phyloP scores from a whole-genome alignment of 768 basidiomycete species.

The Lentinula aciculospora region DNA sequence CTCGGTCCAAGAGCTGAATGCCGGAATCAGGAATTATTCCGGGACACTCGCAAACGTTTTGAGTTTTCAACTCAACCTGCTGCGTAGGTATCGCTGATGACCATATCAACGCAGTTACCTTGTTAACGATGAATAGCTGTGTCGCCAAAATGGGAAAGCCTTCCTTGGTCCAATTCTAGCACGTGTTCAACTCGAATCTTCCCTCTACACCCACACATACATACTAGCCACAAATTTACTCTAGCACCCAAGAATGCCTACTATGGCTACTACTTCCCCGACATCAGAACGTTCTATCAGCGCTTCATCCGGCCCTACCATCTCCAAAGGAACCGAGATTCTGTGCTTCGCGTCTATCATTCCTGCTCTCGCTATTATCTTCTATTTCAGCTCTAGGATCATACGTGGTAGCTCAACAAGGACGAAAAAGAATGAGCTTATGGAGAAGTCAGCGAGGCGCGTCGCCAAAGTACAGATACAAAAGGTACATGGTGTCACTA shows the following conservation, averaged over 20 bases:
- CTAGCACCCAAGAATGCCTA: not conserved
- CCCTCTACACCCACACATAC: not conserved
- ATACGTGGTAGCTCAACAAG: not conserved
- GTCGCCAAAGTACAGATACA: not conserved
- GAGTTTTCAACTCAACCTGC: too few relatives aligned
- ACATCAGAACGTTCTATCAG: not conserved
- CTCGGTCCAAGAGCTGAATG: too few relatives aligned
- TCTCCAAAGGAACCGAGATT: conserved; percentile 1
- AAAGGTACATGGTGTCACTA: not conserved
- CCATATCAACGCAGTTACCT: too few relatives aligned
- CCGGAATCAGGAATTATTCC: too few relatives aligned
- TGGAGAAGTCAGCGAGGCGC: not conserved
- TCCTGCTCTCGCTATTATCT: not conserved
- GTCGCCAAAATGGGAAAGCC: too few relatives aligned
- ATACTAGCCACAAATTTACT: not conserved
- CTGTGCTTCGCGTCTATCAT: conserved; percentile 1
- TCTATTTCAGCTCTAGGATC: not conserved
- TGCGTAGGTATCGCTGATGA: too few relatives aligned
- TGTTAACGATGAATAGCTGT: too few relatives aligned
- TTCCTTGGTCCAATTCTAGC: too few relatives aligned
- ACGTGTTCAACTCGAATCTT: too few relatives aligned
- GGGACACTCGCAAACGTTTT: too few relatives aligned
- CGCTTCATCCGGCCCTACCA: not conserved
- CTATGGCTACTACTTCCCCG: not conserved
- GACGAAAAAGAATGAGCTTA: not conserved